A percentile compares a stretch with the other conserved stretches of the same genome.
phyloP scores from a whole-genome alignment of 208 protist species.

The Leishmania mexicana region DNA sequence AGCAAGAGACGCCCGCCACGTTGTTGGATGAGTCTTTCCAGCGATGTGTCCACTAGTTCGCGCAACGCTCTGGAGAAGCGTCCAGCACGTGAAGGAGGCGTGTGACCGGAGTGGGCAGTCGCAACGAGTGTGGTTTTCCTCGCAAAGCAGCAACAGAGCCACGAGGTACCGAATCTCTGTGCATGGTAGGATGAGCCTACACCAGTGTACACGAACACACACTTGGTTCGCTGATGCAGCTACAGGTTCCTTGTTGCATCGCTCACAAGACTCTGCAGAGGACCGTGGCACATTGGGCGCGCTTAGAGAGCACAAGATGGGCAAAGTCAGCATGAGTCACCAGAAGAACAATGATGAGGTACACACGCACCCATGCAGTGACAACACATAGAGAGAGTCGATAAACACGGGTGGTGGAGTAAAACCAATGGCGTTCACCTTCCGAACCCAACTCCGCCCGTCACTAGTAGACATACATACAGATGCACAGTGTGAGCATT shows the following conservation, averaged over 20 bases:
- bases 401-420: too few relatives aligned
- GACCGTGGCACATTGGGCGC: neutral
- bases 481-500: neutral
- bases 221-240: too few relatives aligned
- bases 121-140: neutral
- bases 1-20: neutral
- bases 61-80: neutral
- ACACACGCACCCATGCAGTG: neutral
- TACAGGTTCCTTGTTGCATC: too few relatives aligned
- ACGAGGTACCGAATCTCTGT: neutral
- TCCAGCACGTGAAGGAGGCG: neutral
- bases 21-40: neutral
- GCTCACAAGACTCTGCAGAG: too few relatives aligned
- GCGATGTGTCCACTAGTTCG: neutral
- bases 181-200: neutral
- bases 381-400: neutral
- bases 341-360: neutral
- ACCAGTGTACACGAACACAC: too few relatives aligned
- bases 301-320: neutral
- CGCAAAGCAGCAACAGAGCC: neutral
- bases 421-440: neutral
- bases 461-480: neutral
- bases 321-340: neutral
- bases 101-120: neutral
- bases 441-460: neutral